Conservation (phyloP, 2,329 filamentous ascomycete genomes). For the Cladosporium sp. region DNA sequence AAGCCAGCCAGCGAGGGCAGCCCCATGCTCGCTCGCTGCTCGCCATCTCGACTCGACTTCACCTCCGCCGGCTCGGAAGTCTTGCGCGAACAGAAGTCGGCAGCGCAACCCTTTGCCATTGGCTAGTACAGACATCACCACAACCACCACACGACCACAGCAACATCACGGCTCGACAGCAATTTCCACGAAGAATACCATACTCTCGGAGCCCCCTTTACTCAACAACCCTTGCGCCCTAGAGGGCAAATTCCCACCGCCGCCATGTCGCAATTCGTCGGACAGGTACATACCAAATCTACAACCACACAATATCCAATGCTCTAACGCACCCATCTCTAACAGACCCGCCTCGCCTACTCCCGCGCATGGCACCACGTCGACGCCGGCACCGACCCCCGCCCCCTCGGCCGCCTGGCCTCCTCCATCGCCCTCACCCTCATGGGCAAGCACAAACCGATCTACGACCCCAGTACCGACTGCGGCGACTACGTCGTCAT, state of each 20-base stretch:
- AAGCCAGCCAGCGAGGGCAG: conserved; percentile 3
- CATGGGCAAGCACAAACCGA: conserved; percentile 99
- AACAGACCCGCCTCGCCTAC: conserved; percentile 91
- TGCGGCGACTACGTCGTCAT: conserved; percentile 99
- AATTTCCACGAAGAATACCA: background rate
- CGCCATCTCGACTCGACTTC: background rate
- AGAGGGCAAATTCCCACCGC: conserved; percentile 5
- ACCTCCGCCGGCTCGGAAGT: conserved; percentile 8
- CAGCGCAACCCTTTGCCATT: conserved; percentile 12
- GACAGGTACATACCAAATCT: conserved; percentile 12
- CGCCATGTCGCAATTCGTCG: conserved; percentile 20
- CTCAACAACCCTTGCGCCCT: conserved; percentile 2
- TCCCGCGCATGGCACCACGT: conserved; percentile 94
- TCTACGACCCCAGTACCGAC: conserved; percentile 95
- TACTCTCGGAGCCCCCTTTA: background rate
- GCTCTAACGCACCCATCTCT: background rate
- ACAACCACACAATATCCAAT: background rate
- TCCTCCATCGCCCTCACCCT: conserved; percentile 82
- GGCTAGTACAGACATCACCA: background rate
- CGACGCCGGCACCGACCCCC: conserved; percentile 66
- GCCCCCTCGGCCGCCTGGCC: conserved; percentile 86
- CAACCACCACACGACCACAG: background rate
- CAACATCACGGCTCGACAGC: conserved; percentile 2
- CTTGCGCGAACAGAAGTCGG: conserved; percentile 8
- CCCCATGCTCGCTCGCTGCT: background rate